These are phyloP conservation scores for Aspergillus sclerotiicarbonarius DNA, from an alignment of 495 filamentous ascomycete species.

Conservation along the genomic window DNA sequence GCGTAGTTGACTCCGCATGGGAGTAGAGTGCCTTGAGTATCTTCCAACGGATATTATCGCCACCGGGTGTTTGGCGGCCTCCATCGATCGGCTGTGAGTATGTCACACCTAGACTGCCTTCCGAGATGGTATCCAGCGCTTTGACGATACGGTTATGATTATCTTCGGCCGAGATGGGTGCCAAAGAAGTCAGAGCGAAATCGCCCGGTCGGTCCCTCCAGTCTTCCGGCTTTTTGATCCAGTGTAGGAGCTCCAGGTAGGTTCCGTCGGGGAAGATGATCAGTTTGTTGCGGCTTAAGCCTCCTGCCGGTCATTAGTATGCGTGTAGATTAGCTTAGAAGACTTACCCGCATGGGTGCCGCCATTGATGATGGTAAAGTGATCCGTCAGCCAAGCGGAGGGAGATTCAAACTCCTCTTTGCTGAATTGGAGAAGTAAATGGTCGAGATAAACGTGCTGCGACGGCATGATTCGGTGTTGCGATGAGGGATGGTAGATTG, in stretches of 20 bases:
- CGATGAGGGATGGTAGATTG: not conserved
- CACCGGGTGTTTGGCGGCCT: slow-evolving; percentile 8
- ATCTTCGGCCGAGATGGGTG: slow-evolving; percentile 8
- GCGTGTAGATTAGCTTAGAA: not conserved
- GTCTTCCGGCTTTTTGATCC: slow-evolving; percentile 11
- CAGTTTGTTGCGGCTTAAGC: slow-evolving; percentile 13
- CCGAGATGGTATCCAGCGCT: not conserved
- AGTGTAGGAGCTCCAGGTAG: slow-evolving; percentile 14
- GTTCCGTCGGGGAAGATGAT: slow-evolving; percentile 13
- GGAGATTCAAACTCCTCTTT: slow-evolving; percentile 9
- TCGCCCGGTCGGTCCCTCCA: slow-evolving; percentile 12
- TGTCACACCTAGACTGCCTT: slow-evolving; percentile 7
- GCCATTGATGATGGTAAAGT: slow-evolving; percentile 13
- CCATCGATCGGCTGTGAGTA: slow-evolving; percentile 9
- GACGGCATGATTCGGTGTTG: slow-evolving; percentile 5
- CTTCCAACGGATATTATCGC: slow-evolving; percentile 11
- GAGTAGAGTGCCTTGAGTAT: slow-evolving; percentile 11
- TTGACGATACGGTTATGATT: slow-evolving; percentile 6
- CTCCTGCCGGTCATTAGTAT: slow-evolving; percentile 2
- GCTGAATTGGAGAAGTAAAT: slow-evolving; percentile 12
- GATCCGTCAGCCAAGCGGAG: slow-evolving; percentile 7
- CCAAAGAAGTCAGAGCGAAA: slow-evolving; percentile 10
- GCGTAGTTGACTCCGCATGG: slow-evolving; percentile 1
- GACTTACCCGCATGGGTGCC: slow-evolving; percentile 9
- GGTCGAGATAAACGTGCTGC: slow-evolving; percentile 15